Evolutionary conservation across 2,329 filamentous ascomycete species (phyloP), one percentile per base, ranked within the genome.

Genomic region (Aspergillus sp.): DNA sequence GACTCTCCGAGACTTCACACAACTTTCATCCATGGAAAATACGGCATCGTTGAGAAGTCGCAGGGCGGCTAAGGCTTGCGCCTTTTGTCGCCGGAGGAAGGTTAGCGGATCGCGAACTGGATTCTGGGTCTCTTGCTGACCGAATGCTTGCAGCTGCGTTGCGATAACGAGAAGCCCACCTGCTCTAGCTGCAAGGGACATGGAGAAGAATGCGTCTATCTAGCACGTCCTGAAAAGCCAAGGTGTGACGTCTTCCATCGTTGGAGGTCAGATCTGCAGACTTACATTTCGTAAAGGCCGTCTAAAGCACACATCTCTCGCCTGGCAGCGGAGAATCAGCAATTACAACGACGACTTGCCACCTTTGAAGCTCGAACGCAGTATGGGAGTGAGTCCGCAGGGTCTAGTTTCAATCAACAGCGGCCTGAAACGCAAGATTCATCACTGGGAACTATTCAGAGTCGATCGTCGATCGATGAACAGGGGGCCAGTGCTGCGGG

Each of bases 141-240:
- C 7, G 26, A 29, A 29, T 9, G 26, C 26, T 9, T 29, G 26
- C 26, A 84, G 81, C 78, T 84, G 69, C 82, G 81, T 64, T 84
- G 81, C 66, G 81, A 80, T 58, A 75, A 75, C 22, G 78, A 78
- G 51, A 70, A 73, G 54, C 81, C 80, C 3, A 68, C 67, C 31
- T 83, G 81, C 60, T 73, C 74, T 32, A 82, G 80, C 63, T 83
- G 81, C 65, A 72, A 73, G 57, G 75, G 73, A 1, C 80, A 82
- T 61, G 77, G 74, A 6, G 75, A 78, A 53, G 75, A 76, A 16
- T 82, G 81, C 57, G 69, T 73, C 39, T 80, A 80, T 58, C 74
- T 77, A 47, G 72, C 74, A 11, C 68, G 75, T 52, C 66, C 68
- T 26, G 67, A 73, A 53, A 65, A 67, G 46, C 65, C 67, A 20